Evolutionary conservation across 2,329 filamentous ascomycete species (phyloP).

Genomic region (Bipolaris oryzae): DNA sequence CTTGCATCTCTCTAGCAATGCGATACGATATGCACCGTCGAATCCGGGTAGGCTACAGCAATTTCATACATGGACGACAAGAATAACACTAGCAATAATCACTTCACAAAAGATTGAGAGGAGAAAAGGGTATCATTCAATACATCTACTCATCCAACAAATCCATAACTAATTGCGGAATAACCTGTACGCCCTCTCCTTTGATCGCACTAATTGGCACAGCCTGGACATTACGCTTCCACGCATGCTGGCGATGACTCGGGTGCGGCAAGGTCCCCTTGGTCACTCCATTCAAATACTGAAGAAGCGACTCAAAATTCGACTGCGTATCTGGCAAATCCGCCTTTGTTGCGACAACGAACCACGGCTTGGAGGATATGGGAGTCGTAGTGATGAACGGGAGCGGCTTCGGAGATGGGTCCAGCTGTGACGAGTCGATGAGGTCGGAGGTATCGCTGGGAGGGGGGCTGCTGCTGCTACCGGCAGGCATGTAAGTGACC

Average conservation of each 20-base stretch:
- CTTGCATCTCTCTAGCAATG: no score
- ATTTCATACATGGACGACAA: no score
- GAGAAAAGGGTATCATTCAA: conserved; percentile 14
- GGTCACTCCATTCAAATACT: conserved; percentile 72
- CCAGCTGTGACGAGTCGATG: conserved; percentile 31
- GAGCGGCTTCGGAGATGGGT: conserved; percentile 43
- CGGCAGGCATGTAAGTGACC: conserved; percentile 56
- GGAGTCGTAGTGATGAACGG: conserved; percentile 63
- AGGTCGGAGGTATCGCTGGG: conserved; percentile 25
- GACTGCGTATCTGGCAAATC: conserved; percentile 79
- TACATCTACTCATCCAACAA: conserved; percentile 56
- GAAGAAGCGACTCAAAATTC: conserved; percentile 73
- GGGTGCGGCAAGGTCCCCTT: conserved; percentile 72
- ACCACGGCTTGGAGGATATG: conserved; percentile 95
- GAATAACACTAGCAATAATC: no score
- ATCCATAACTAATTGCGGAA: conserved; percentile 74
- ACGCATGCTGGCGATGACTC: conserved; percentile 68
- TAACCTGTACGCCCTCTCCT: conserved; percentile 78
- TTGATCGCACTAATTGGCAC: conserved; percentile 91
- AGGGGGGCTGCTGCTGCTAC: conserved; percentile 13
- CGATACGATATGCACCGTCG: no score
- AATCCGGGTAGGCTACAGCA: no score
- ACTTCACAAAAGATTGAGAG: neutral
- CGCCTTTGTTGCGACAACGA: conserved; percentile 92
- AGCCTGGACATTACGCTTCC: conserved; percentile 62